A percentile compares a stretch with the other conserved stretches of the same genome.
phyloP scores from a whole-genome alignment of 2,329 filamentous ascomycete genomes.

The Talaromyces piceae region DNA sequence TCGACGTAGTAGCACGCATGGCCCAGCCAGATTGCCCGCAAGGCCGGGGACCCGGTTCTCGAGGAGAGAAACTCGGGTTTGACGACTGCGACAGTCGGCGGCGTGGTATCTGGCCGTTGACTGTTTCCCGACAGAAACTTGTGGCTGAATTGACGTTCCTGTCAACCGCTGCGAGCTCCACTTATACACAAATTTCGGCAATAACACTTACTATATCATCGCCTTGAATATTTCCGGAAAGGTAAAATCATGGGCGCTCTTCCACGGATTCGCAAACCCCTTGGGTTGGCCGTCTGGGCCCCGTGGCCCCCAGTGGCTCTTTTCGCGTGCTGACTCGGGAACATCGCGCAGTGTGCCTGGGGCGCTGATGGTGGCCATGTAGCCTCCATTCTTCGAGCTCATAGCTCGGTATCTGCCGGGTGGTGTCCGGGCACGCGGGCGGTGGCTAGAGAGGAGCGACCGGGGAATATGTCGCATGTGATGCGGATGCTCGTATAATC shows the following conservation, averaged over 20 bases:
- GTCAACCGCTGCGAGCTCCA: background rate
- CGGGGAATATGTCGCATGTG: slow-evolving; percentile 2
- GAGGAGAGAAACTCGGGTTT: slow-evolving; percentile 12
- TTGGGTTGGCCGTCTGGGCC: slow-evolving; percentile 1
- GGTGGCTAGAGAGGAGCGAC: background rate
- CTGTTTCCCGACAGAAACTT: slow-evolving; percentile 13
- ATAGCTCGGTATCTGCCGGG: background rate
- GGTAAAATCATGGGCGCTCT: slow-evolving; percentile 8
- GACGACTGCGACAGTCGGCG: slow-evolving; percentile 10
- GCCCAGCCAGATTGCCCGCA: slow-evolving; percentile 76
- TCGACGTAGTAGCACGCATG: slow-evolving; percentile 85
- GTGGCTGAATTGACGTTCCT: slow-evolving; percentile 3
- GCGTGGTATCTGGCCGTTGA: slow-evolving; percentile 11
- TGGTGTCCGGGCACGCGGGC: background rate
- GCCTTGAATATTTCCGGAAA: slow-evolving; percentile 11
- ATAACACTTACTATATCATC: slow-evolving; percentile 7
- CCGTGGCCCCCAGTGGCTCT: slow-evolving; percentile 10
- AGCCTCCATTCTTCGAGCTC: background rate
- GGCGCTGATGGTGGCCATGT: background rate
- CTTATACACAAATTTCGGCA: background rate
- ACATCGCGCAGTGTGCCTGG: background rate
- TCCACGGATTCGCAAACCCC: slow-evolving; percentile 12
- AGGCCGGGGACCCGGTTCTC: slow-evolving; percentile 7
- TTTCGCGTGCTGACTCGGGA: slow-evolving; percentile 8
- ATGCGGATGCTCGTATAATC: too few species aligned